Percentiles rank a stretch among this genome's conserved stretches.
phyloP scores from a whole-genome alignment of 1,139 yeast genomes.

The Suhomyces maxii region DNA sequence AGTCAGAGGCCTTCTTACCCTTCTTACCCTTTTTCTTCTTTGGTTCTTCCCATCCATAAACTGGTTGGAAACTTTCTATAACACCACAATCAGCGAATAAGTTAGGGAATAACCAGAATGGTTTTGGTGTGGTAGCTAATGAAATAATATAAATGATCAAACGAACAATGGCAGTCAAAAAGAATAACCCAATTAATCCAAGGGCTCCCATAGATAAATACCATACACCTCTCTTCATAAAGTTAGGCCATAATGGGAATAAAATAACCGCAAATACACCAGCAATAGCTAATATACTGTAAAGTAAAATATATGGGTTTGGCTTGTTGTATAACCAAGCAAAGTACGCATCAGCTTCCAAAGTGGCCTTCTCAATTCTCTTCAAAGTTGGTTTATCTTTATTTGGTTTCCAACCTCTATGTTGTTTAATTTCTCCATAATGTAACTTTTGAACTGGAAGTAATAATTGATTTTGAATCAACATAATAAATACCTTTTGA shows the following conservation, averaged over 20 bases:
- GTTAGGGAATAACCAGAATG: slow-evolving; percentile 95
- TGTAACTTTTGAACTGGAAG: slow-evolving; percentile 74
- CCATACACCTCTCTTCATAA: slow-evolving; percentile 91
- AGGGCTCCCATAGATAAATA: slow-evolving; percentile 77
- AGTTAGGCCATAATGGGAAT: slow-evolving; percentile 95
- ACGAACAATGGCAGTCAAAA: slow-evolving; percentile 77
- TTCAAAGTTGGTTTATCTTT: slow-evolving; percentile 73
- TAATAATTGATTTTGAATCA: slow-evolving; percentile 75
- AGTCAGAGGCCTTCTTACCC: slow-evolving; percentile 11
- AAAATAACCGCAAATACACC: slow-evolving; percentile 76
- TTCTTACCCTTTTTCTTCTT: slow-evolving; percentile 30
- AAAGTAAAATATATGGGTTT: slow-evolving; percentile 61
- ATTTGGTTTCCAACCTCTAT: slow-evolving; percentile 63
- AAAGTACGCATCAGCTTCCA: slow-evolving; percentile 76
- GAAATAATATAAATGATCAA: slow-evolving; percentile 69
- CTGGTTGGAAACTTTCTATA: slow-evolving; percentile 85
- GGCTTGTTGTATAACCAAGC: slow-evolving; percentile 86
- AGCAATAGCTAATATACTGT: slow-evolving; percentile 63
- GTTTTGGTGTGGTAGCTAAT: slow-evolving; percentile 58
- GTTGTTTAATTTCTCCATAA: slow-evolving; percentile 65
- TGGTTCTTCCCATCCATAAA: slow-evolving; percentile 80
- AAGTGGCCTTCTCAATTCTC: slow-evolving; percentile 64
- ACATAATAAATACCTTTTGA: slow-evolving; percentile 57
- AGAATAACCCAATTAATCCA: slow-evolving; percentile 73
- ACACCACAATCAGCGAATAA: slow-evolving; percentile 95